phyloP scores from a whole-genome alignment of 2,329 filamentous ascomycete genomes.

The Parasarocladium wereldwijsianum region DNA sequence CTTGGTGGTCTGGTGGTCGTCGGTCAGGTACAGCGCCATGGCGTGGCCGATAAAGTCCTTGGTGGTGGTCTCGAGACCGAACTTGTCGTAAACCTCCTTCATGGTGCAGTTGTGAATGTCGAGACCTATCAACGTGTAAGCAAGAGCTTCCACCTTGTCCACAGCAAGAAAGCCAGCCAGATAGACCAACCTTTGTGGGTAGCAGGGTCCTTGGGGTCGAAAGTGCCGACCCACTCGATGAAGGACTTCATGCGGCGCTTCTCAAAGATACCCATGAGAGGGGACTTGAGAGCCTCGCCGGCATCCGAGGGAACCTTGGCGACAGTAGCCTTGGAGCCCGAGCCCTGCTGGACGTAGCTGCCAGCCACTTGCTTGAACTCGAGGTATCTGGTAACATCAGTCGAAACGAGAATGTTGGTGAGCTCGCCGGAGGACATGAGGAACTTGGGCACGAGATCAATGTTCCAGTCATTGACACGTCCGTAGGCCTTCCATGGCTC shows the following conservation, averaged over 20 bases:
- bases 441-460: constrained; percentile 95
- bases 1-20: constrained; percentile 64
- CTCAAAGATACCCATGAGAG: constrained; percentile 94
- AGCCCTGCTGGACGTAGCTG: constrained; percentile 87
- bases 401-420: constrained; percentile 96
- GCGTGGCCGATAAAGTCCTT: constrained; percentile 95
- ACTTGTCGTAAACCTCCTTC: constrained; percentile 99
- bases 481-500: constrained; percentile 99
- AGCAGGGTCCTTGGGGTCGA: constrained; percentile 64
- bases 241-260: constrained; percentile 96
- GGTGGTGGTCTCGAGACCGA: constrained; percentile 76
- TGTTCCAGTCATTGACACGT: constrained; percentile 96
- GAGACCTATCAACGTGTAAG: constrained; percentile 41
- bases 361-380: constrained; percentile 92
- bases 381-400: constrained; percentile 77
- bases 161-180: not conserved
- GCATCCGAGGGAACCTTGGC: constrained; percentile 96
- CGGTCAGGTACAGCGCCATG: constrained; percentile 90
- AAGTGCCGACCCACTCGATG: constrained; percentile 85
- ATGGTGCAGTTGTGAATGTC: constrained; percentile 69
- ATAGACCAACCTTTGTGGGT: constrained; percentile 69
- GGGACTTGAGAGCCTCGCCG: constrained; percentile 76
- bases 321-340: constrained; percentile 70
- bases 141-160: not conserved
- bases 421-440: constrained; percentile 97